Evolutionary conservation across 768 basidiomycete genomes (phyloP), one percentile per base, ranked within the genome.

Genomic region (Lentinula detonsa): DNA sequence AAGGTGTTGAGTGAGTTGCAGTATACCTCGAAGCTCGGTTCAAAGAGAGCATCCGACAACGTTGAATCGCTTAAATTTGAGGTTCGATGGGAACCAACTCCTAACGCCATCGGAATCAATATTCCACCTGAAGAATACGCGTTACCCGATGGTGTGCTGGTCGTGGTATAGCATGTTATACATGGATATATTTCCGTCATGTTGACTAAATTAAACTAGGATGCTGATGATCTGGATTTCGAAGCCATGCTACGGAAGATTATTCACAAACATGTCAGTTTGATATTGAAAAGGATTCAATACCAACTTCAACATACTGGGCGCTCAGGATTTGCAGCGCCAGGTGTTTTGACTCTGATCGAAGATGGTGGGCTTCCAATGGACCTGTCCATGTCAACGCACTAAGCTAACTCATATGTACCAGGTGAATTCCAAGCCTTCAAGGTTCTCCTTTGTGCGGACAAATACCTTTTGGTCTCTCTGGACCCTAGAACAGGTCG

Each of bases 401-500:
- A 9, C 18, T 28, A 54, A 6, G 23, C 45, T 45, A 49, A 34
- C 53, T 59, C 23, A 51, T 23, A n/a, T 33, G 4, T 34, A 31
- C 23, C 61, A 90, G 90, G 77, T 45, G 80, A 80, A 49, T 68
- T 74, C 15, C 80, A 81, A 64, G 83, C 84, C 35, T 78, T 95
- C 49, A 86, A 81, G 31, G 78, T 90, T 10, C 84, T 85, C 65
- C 74, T 94, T 16, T 92, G 89, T 65, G 86, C 86, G 1, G 88
- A 90, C 62, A 89, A 93, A 67, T 74, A 87, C 15, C 86, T 93
- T 18, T 76, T 88, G 23, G 81, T 95, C 51, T 86, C 86, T 3
- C 83, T 96, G 43, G 93, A 95, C 65, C 74, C 86, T 4, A 79
- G 92, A 64, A 93, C 90, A 0, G 94, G 94, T 5, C 82, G 85